phyloP scores from a whole-genome alignment of 306 rosid genomes.

The Dryas octopetala region DNA sequence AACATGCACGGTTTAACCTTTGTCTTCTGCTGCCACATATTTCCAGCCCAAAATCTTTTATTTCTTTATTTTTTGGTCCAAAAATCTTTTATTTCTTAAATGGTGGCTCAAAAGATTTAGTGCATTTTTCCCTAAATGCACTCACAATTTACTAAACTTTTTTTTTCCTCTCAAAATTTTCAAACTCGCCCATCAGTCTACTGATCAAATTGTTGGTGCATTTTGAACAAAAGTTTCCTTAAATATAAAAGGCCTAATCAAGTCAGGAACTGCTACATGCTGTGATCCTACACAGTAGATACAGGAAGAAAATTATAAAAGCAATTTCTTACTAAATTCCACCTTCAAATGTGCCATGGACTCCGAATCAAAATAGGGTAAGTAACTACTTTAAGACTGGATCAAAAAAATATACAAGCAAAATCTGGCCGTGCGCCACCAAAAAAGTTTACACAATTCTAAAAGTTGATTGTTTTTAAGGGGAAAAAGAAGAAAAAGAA shows the following conservation, averaged over 20 bases:
- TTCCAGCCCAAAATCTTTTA: neutral
- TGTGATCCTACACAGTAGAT: no score
- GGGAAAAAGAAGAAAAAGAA: no score
- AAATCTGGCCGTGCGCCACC: conserved; percentile 6
- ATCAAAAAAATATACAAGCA: conserved; percentile 3
- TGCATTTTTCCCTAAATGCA: no score
- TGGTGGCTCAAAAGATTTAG: neutral
- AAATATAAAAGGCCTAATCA: neutral
- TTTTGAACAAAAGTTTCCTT: no score
- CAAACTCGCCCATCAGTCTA: no score
- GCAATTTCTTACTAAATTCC: neutral
- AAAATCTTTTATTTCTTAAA: neutral
- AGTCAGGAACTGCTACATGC: neutral
- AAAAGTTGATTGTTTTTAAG: neutral
- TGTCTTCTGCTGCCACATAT: neutral
- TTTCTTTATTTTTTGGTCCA: no score
- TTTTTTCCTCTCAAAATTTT: no score
- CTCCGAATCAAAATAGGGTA: neutral
- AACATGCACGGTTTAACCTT: neutral
- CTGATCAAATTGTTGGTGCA: no score
- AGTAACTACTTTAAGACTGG: neutral
- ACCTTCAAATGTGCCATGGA: neutral
- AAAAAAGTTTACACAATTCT: neutral
- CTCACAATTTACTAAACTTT: no score
- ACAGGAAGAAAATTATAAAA: neutral